Evolutionary conservation across 176 grass and related monocot genomes (phyloP), one percentile per base, ranked within the genome.

Genomic region (Zoysia japonica): DNA sequence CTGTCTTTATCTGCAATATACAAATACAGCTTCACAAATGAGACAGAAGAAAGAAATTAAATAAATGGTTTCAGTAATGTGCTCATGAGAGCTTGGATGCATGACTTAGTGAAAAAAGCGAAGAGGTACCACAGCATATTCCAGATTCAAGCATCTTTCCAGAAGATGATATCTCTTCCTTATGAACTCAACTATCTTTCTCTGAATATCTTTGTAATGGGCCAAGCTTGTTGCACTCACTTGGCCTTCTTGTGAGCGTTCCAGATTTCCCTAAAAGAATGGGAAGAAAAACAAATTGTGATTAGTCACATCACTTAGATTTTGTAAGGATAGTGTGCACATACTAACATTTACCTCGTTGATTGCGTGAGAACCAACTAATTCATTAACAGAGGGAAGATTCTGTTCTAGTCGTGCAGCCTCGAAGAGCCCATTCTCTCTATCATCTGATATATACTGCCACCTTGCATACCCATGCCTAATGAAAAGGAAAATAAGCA

Each of bases 381-480:
- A 67, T 69, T 89, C 90, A 81, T 67, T 80, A 73, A 61, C 63
- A 73, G 83, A 65, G 85, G 92, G 92, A 86, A 99, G 88, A 68
- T 80, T 84, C 67, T 91, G 81, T 82, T 99, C 93, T 53, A n/a
- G 79, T 12, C 96, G 85, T 55, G 90, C 96, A 91, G 83, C 54
- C 39, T 99, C 96, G 76, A 79, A 88, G 68, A 99, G 85, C 9
- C 92, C 86, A n/a, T 84, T 82, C 8, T 86, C 86, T 88, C 81
- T 87, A 62, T 99, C 96, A 85, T 96, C 96, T 69, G 91, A 84
- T 83, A 99, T 91, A 82, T 86, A 92, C 56, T 95, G 92, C 93
- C 93, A 99, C 84, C 92, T 96, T 65, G 96, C 96, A 86, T 96
- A 99, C 39, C 96, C 96, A 91, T 99, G 96, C 88, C 96, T 80